Conservation (phyloP, 164 flowering plant species). For the Tetracentron sinense region DNA sequence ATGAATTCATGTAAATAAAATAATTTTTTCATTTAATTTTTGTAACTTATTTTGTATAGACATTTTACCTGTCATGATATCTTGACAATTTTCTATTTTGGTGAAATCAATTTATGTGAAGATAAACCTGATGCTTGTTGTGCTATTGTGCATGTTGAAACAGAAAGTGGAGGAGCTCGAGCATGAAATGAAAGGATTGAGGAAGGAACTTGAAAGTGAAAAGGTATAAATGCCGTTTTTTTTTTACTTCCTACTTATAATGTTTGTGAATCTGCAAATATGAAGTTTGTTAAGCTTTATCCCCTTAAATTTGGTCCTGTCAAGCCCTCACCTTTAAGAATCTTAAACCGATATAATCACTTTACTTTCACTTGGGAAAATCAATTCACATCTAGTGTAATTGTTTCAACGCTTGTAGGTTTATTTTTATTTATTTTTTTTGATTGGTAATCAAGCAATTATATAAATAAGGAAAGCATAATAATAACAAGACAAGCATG, state of each 20-base stretch:
- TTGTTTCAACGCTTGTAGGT: too few relatives aligned
- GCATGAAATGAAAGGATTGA: slow-evolving; percentile 46
- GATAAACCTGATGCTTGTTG: slow-evolving; percentile 1
- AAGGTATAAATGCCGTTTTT: slow-evolving; percentile 56
- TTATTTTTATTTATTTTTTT: too few relatives aligned
- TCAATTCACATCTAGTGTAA: too few relatives aligned
- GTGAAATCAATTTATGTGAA: neutral
- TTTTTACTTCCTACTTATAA: neutral
- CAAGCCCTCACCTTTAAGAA: too few relatives aligned
- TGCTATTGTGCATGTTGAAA: slow-evolving; percentile 19
- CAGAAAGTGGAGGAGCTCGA: slow-evolving; percentile 81
- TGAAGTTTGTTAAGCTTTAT: neutral
- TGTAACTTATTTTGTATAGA: neutral
- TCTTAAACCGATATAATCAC: too few relatives aligned
- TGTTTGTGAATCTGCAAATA: neutral
- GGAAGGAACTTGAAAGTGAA: slow-evolving; percentile 75
- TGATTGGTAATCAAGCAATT: too few relatives aligned
- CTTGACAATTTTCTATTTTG: neutral
- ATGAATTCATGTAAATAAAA: neutral
- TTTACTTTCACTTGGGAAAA: too few relatives aligned
- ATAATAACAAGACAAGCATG: too few relatives aligned
- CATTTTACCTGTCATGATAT: neutral
- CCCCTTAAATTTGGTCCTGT: neutral
- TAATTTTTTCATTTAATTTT: too few relatives aligned
- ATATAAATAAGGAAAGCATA: too few relatives aligned